phyloP scores from a whole-genome alignment of 306 rosid species.

The Medicago ruthenica region DNA sequence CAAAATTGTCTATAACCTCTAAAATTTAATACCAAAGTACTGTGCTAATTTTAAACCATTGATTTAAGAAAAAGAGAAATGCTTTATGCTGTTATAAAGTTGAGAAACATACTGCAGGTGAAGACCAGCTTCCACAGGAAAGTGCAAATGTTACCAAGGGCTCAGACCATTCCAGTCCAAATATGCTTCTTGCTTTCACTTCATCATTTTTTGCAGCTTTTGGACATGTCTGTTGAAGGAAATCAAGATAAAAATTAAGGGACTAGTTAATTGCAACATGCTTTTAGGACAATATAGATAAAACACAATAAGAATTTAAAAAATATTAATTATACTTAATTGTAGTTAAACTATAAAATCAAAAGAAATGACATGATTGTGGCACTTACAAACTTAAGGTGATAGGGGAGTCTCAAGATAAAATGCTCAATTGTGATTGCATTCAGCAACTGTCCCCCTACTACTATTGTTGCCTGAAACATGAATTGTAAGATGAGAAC shows the following conservation, averaged over 20 bases:
- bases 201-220: slow-evolving; percentile 83
- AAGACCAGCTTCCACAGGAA: slow-evolving; percentile 98
- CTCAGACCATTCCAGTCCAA: slow-evolving; percentile 92
- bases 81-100: slow-evolving; percentile 3
- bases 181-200: slow-evolving; percentile 71
- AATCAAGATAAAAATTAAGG: slow-evolving; percentile 38
- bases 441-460: slow-evolving; percentile 82
- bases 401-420: slow-evolving; percentile 93
- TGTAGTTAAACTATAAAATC: slow-evolving; percentile 18
- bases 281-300: background rate
- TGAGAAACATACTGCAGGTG: slow-evolving; percentile 83
- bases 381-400: slow-evolving; percentile 86
- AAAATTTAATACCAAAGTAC: too few species aligned
- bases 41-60: background rate
- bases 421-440: slow-evolving; percentile 96
- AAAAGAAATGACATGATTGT: slow-evolving; percentile 8
- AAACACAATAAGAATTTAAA: background rate
- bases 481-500: slow-evolving; percentile 20
- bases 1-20: background rate
- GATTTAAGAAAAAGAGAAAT: background rate
- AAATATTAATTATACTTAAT: background rate
- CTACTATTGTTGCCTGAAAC: slow-evolving; percentile 79
- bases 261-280: slow-evolving; percentile 14
- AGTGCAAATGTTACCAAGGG: slow-evolving; percentile 96
- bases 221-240: slow-evolving; percentile 70